phyloP scores from a whole-genome alignment of 345 rosid species.

The Boechera divaricarpa region DNA sequence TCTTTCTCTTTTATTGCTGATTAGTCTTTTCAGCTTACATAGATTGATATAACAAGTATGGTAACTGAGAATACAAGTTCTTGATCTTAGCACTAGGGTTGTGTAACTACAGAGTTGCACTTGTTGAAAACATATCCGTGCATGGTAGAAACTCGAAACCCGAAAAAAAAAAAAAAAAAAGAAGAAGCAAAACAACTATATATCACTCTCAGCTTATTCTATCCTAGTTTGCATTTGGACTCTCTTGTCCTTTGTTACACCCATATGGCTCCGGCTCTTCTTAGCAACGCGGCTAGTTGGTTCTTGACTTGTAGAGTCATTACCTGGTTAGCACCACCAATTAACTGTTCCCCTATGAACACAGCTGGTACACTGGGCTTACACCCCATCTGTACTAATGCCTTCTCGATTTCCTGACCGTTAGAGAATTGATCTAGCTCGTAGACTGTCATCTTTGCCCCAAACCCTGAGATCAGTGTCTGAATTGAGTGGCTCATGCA shows the following conservation, averaged over 20 bases:
- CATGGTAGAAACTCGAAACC: slow-evolving; percentile 32
- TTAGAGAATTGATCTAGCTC: slow-evolving; percentile 71
- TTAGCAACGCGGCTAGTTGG: slow-evolving; percentile 44
- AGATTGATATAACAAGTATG: slow-evolving; percentile 23
- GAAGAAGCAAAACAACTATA: slow-evolving; percentile 6
- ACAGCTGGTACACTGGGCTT: slow-evolving; percentile 73
- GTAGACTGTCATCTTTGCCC: slow-evolving; percentile 72
- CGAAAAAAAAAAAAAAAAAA: not conserved
- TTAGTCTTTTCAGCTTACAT: slow-evolving; percentile 22
- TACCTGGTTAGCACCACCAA: slow-evolving; percentile 80
- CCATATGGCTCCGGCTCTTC: slow-evolving; percentile 55
- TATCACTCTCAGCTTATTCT: slow-evolving; percentile 31
- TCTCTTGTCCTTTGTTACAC: slow-evolving; percentile 25
- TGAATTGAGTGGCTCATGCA: slow-evolving; percentile 76
- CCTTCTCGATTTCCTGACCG: slow-evolving; percentile 64
- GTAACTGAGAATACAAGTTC: slow-evolving; percentile 34
- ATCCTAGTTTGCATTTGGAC: slow-evolving; percentile 31
- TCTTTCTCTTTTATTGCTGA: slow-evolving; percentile 18
- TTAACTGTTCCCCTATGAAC: slow-evolving; percentile 73
- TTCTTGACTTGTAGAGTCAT: slow-evolving; percentile 55
- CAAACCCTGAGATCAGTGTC: slow-evolving; percentile 67
- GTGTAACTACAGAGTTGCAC: slow-evolving; percentile 38
- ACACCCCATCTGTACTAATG: slow-evolving; percentile 65
- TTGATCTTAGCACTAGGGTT: slow-evolving; percentile 19
- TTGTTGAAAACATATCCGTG: slow-evolving; percentile 36